Percentiles rank a stretch among this genome's conserved stretches.
Conservation (phyloP, 331 rosid genomes). For the Acacia concinna region DNA sequence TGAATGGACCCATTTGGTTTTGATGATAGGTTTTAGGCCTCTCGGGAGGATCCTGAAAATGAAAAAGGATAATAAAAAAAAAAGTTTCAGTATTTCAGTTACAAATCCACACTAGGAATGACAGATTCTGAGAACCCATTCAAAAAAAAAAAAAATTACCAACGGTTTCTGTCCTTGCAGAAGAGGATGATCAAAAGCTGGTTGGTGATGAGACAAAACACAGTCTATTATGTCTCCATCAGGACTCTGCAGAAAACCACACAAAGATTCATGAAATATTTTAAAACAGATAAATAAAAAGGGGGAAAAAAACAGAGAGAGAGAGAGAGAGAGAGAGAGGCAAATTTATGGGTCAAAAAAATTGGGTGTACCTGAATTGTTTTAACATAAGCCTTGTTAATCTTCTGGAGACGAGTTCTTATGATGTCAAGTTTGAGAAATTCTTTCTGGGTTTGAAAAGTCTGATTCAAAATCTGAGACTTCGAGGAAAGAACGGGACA, state of each 20-base stretch:
- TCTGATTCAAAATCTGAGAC: constrained; percentile 51
- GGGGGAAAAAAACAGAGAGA: background rate
- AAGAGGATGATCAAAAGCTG: constrained; percentile 90
- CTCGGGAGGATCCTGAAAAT: constrained; percentile 70
- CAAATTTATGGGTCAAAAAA: background rate
- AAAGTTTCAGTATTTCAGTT: background rate
- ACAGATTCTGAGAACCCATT: background rate
- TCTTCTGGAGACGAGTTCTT: constrained; percentile 55
- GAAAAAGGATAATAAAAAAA: background rate
- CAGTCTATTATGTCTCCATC: constrained; percentile 93
- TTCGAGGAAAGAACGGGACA: constrained; percentile 50
- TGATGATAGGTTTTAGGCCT: constrained; percentile 48
- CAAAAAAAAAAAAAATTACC: constrained; percentile 40
- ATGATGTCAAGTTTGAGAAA: constrained; percentile 52
- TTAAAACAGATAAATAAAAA: no score
- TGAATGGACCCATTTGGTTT: constrained; percentile 15
- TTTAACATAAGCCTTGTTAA: constrained; percentile 74
- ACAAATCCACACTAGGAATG: background rate
- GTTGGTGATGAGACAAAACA: constrained; percentile 69
- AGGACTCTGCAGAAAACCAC: constrained; percentile 64
- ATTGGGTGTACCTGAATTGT: constrained; percentile 67
- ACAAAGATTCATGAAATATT: background rate
- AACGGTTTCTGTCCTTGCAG: constrained; percentile 78
- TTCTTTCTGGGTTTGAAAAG: constrained; percentile 62
- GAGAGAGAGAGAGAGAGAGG: background rate